Evolutionary conservation across 768 basidiomycete species (phyloP), one percentile per base, ranked within the genome.

Genomic region (Pisolithus orientalis): DNA sequence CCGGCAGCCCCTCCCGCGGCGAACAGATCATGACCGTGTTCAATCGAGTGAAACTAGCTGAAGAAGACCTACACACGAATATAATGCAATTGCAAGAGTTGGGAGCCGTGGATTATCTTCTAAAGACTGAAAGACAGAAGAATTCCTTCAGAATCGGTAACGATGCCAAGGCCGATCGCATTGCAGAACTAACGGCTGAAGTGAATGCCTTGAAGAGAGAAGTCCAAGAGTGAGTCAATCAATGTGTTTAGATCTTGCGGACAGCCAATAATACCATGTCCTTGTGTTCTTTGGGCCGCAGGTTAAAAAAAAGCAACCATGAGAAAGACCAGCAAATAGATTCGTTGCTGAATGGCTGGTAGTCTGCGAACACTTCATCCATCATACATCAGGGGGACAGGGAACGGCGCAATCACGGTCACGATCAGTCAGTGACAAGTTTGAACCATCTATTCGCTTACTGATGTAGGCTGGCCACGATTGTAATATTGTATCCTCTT

Each of bases 121-220:
- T 53, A 32, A 68, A 65, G 49, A 65, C 78, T 37, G 75, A 79
- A 53, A 65, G 72, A 37, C 70, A 70, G 50, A 54, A 64, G 9
- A 57, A 57, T 8, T 72, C 75, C 21, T 62, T 71, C 44, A 68
- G 67, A 42, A 66, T 70, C 42, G 66, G 69, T 25, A 69, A 67
- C 13, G 59, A 61, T 4, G 62, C 60, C 4, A 77, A 75, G 54
- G 61, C 60, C 31, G 59, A 40, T 27, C 42, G 21, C 0, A 60
- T 67, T 2, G 50, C 38, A 4, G n/a, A n/a, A 10, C 8, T 65
- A 34, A 29, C n/a, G 24, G 44, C 39, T 6, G 58, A 63, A 16
- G n/a, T 34, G 1, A 40, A 53, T 4, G 52, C 27, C 9, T 32
- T 63, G 50, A 57, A 55, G 40, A 59, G 53, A 28, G 49, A 10